phyloP scores from a whole-genome alignment of 2,329 filamentous ascomycete species.

The Anisogramma anomala region DNA sequence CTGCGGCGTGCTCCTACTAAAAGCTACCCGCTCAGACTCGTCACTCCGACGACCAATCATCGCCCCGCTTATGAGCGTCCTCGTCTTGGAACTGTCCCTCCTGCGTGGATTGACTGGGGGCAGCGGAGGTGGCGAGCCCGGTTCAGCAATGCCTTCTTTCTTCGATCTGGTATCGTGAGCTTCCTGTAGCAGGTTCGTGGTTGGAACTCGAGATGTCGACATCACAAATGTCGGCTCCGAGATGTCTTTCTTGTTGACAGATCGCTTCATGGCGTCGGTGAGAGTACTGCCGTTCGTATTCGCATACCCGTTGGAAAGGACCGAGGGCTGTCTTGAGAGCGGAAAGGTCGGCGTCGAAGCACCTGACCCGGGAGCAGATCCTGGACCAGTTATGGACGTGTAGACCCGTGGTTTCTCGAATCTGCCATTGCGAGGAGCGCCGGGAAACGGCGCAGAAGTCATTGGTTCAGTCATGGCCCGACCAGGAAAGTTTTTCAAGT shows the following conservation, averaged over 20 bases:
- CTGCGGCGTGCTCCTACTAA: constrained; percentile 23
- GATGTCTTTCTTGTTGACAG: constrained; percentile 36
- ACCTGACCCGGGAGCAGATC: constrained; percentile 25
- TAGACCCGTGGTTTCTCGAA: constrained; percentile 22
- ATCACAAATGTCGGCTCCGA: constrained; percentile 39
- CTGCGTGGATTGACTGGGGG: constrained; percentile 48
- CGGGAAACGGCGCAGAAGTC: constrained; percentile 32
- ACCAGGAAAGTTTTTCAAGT: constrained; percentile 24
- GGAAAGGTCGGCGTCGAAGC: constrained; percentile 21
- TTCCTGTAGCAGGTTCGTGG: constrained; percentile 27
- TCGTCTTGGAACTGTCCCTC: constrained; percentile 26
- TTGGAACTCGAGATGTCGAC: constrained; percentile 34
- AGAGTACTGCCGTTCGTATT: constrained; percentile 21
- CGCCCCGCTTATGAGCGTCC: constrained; percentile 30
- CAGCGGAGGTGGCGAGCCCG: constrained; percentile 33
- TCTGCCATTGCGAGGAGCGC: constrained; percentile 28
- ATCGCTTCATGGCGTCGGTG: constrained; percentile 30
- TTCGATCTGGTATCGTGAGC: constrained; percentile 22
- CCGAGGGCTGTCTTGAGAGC: constrained; percentile 25
- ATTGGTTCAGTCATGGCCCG: constrained; percentile 24
- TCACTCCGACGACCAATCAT: constrained; percentile 25
- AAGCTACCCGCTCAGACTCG: constrained; percentile 20
- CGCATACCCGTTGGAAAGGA: constrained; percentile 21
- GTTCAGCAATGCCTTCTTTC: constrained; percentile 25
- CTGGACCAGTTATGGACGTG: constrained; percentile 19